Percentiles rank a stretch among this genome's conserved stretches.
These are phyloP conservation scores for Calocybe gangraenosa DNA, from an alignment of 768 basidiomycete species.

Conservation along the genomic window DNA sequence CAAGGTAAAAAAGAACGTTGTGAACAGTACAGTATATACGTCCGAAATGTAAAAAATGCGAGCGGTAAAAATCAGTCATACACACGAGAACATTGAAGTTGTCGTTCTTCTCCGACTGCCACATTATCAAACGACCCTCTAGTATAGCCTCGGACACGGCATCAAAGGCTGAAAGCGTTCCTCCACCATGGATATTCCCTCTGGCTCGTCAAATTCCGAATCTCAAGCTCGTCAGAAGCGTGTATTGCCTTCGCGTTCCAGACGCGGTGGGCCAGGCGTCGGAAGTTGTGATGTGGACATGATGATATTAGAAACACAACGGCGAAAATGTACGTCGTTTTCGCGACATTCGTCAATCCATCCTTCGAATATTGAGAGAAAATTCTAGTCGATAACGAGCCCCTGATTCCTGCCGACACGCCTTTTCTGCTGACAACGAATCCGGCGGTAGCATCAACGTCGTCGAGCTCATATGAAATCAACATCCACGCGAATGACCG, in stretches of 20 bases:
- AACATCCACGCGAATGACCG: slow-evolving; percentile 62
- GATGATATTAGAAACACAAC: slow-evolving; percentile 80
- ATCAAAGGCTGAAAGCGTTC: slow-evolving; percentile 5
- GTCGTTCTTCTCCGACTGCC: neutral
- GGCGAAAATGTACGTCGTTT: slow-evolving; percentile 61
- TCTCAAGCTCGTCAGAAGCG: slow-evolving; percentile 61
- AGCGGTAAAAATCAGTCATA: neutral
- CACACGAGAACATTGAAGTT: too few relatives aligned
- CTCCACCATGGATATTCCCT: slow-evolving; percentile 33
- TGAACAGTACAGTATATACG: neutral
- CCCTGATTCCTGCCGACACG: slow-evolving; percentile 63
- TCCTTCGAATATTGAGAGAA: slow-evolving; percentile 7
- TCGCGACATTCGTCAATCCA: neutral
- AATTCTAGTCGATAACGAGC: slow-evolving; percentile 61
- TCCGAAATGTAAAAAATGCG: neutral
- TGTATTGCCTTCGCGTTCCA: slow-evolving; percentile 75
- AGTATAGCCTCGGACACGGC: slow-evolving; percentile 1
- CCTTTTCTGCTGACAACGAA: slow-evolving; percentile 74
- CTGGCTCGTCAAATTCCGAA: slow-evolving; percentile 27
- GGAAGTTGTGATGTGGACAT: slow-evolving; percentile 76
- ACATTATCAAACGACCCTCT: slow-evolving; percentile 2
- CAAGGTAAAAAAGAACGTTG: slow-evolving; percentile 1
- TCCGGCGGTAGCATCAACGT: slow-evolving; percentile 42
- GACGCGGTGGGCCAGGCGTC: slow-evolving; percentile 77
- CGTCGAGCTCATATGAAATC: slow-evolving; percentile 38